Percentiles rank a stretch among this genome's conserved stretches.
Conservation (phyloP, 176 grass and related monocot species). For the Carex myosuroides region DNA sequence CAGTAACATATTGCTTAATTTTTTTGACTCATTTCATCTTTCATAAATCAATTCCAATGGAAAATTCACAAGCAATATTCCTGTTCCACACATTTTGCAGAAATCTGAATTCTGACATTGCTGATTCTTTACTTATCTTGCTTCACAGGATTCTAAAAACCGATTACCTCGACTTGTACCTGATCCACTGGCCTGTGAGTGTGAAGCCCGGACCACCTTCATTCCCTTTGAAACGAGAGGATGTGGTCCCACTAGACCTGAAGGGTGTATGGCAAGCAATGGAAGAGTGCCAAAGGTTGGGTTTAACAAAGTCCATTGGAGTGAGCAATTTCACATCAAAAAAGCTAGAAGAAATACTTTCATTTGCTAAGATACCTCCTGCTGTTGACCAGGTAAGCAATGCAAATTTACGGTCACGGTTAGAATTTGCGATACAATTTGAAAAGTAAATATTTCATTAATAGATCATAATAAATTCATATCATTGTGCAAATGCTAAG, state of each 20-base stretch:
- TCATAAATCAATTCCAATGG: too few species aligned
- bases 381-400: slow-evolving; percentile 48
- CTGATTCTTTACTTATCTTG: not conserved
- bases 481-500: too few species aligned
- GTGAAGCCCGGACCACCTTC: not conserved
- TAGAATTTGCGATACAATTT: too few species aligned
- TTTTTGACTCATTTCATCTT: too few species aligned
- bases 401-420: too few species aligned
- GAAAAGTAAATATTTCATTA: too few species aligned
- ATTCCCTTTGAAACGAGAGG: slow-evolving; percentile 18
- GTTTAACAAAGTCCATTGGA: slow-evolving; percentile 52
- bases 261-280: slow-evolving; percentile 51
- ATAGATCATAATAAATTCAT: too few species aligned
- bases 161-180: slow-evolving; percentile 65
- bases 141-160: slow-evolving; percentile 33
- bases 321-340: slow-evolving; percentile 66
- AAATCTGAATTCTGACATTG: not conserved
- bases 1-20: too few species aligned
- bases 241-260: slow-evolving; percentile 37
- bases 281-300: slow-evolving; percentile 57
- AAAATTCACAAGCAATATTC: too few species aligned
- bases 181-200: slow-evolving; percentile 56
- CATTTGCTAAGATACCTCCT: slow-evolving; percentile 31
- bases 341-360: slow-evolving; percentile 32
- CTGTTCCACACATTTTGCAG: too few species aligned